phyloP scores from a whole-genome alignment of 2,329 filamentous ascomycete species.

The Beauveria pseudobassiana region DNA sequence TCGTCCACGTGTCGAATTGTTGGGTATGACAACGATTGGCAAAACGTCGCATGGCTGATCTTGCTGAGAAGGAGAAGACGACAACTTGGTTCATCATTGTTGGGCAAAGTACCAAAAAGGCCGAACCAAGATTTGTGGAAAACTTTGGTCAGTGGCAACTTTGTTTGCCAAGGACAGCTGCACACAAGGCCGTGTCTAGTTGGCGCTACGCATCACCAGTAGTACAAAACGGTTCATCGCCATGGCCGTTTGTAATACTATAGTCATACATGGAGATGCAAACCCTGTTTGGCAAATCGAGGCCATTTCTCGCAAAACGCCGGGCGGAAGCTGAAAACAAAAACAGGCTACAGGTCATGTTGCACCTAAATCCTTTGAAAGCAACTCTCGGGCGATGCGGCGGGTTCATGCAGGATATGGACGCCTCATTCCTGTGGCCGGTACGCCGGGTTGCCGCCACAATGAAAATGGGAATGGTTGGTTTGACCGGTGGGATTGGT shows the following conservation, averaged over 20 bases:
- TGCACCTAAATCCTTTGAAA: background rate
- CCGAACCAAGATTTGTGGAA: background rate
- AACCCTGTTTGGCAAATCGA: background rate
- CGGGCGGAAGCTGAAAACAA: background rate
- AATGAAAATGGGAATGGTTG: background rate
- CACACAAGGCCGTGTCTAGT: background rate
- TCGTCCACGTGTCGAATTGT: background rate
- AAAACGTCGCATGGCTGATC: background rate
- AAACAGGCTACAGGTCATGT: background rate
- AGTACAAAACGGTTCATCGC: background rate
- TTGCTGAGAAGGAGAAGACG: background rate
- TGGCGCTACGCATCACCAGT: background rate
- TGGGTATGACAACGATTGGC: background rate
- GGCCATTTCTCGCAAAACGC: background rate
- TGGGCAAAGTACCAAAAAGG: background rate
- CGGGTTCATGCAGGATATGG: background rate
- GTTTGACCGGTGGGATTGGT: background rate
- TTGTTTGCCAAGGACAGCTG: background rate
- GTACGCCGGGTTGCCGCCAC: background rate
- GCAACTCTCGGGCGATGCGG: no score
- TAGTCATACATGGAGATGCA: constrained; percentile 2
- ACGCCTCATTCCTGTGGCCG: background rate
- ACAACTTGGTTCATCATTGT: background rate
- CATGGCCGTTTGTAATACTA: background rate
- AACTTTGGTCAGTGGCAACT: background rate